Percentiles rank a stretch among this genome's conserved stretches.
Conservation (phyloP, 2,329 filamentous ascomycete genomes). For the Claviceps africana region DNA sequence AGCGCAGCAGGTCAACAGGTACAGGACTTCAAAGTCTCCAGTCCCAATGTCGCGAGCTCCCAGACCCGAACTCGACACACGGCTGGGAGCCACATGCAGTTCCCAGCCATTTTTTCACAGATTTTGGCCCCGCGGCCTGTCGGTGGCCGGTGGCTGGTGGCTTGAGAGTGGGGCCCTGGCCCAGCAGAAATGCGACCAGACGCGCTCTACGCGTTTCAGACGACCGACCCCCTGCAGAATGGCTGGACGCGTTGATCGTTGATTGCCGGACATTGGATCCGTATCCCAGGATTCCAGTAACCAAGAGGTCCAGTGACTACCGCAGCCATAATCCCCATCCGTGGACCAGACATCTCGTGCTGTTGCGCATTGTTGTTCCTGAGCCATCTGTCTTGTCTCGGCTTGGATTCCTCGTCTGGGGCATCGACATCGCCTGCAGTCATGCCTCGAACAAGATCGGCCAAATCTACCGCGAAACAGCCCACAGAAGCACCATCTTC, state of each 20-base stretch:
- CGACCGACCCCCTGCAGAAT: background rate
- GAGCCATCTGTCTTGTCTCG: background rate
- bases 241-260: conserved; percentile 4
- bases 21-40: background rate
- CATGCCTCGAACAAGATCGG: conserved; percentile 39
- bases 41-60: background rate
- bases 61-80: too few species aligned
- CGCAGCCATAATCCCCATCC: background rate
- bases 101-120: background rate
- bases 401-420: background rate
- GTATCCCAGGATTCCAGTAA: too few species aligned
- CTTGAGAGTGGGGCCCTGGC: background rate
- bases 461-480: conserved; percentile 17
- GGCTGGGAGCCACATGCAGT: background rate
- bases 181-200: background rate
- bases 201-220: conserved; percentile 8
- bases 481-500: conserved; percentile 15
- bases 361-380: background rate
- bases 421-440: background rate
- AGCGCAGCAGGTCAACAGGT: background rate
- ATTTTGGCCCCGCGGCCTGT: background rate
- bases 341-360: background rate
- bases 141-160: background rate
- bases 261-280: background rate
- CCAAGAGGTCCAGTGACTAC: too few species aligned